A percentile compares a stretch with the other conserved stretches of the same genome.
Evolutionary conservation across 1,139 yeast species (phyloP).

Genomic region (Yarrowia galli): DNA sequence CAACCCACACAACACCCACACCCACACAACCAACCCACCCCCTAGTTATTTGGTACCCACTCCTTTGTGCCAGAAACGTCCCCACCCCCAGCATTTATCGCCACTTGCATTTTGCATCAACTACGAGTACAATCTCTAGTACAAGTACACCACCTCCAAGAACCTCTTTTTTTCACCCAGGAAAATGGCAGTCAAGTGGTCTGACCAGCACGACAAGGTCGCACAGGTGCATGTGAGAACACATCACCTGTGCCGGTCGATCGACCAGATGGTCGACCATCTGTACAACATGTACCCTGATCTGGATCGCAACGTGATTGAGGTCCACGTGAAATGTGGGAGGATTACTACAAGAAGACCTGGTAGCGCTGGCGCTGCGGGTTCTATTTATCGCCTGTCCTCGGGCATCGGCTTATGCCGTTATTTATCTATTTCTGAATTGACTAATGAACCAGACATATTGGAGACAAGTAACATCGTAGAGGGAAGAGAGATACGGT

Average conservation of each 20-base stretch:
- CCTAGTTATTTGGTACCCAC: constrained; percentile 1
- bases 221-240: constrained; percentile 33
- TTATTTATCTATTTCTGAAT: constrained; percentile 14
- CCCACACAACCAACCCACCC: background rate
- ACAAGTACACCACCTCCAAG: background rate
- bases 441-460: background rate
- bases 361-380: constrained; percentile 29
- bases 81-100: background rate
- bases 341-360: constrained; percentile 28
- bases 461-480: too few relatives aligned
- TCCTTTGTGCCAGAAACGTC: constrained; percentile 23
- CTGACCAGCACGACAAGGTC: constrained; percentile 34
- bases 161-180: background rate
- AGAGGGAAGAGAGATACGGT: too few relatives aligned
- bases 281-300: constrained; percentile 35
- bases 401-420: background rate
- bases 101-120: background rate
- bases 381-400: constrained; percentile 12
- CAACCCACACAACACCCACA: background rate
- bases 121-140: too few relatives aligned
- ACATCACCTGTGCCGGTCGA: constrained; percentile 30
- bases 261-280: constrained; percentile 35
- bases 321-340: constrained; percentile 34
- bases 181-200: constrained; percentile 29
- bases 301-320: constrained; percentile 29